Evolutionary conservation across 495 filamentous ascomycete genomes (phyloP).

Genomic region (Lindgomyces ingoldianus): DNA sequence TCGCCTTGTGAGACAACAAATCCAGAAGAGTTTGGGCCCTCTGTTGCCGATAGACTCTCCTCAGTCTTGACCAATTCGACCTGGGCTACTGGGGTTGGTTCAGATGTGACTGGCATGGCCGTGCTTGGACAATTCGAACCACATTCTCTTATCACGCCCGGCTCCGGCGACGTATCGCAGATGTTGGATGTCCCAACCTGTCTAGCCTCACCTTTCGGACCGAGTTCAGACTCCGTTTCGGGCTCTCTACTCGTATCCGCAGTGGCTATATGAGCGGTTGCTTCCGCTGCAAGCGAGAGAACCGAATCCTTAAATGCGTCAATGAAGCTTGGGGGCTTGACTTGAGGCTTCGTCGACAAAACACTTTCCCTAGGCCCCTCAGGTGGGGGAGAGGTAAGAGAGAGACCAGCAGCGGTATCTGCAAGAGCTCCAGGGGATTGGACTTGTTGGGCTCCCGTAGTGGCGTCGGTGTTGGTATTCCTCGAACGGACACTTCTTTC

Average conservation of each 20-base stretch:
- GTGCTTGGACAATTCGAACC: neutral
- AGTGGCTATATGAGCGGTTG: neutral
- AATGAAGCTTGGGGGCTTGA: neutral
- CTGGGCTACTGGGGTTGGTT: neutral
- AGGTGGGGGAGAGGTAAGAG: neutral
- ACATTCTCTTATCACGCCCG: neutral
- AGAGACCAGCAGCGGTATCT: neutral
- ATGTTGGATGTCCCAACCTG: neutral
- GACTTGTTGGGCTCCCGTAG: neutral
- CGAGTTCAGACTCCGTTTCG: neutral
- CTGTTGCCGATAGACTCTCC: neutral
- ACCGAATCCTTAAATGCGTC: slow-evolving; percentile 3
- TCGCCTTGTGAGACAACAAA: neutral
- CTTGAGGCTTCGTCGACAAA: neutral
- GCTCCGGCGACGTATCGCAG: neutral
- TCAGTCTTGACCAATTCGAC: neutral
- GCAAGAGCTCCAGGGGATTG: slow-evolving; percentile 8
- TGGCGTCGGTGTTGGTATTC: neutral
- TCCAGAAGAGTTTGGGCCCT: neutral
- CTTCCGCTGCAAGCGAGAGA: neutral
- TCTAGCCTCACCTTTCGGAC: neutral
- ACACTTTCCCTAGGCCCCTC: neutral
- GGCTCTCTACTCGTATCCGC: neutral
- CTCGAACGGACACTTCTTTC: neutral
- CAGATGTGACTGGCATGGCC: neutral